Evolutionary conservation across 1,139 yeast genomes (phyloP), one percentile per base, ranked within the genome.

Genomic region (Lodderomyces theae): DNA sequence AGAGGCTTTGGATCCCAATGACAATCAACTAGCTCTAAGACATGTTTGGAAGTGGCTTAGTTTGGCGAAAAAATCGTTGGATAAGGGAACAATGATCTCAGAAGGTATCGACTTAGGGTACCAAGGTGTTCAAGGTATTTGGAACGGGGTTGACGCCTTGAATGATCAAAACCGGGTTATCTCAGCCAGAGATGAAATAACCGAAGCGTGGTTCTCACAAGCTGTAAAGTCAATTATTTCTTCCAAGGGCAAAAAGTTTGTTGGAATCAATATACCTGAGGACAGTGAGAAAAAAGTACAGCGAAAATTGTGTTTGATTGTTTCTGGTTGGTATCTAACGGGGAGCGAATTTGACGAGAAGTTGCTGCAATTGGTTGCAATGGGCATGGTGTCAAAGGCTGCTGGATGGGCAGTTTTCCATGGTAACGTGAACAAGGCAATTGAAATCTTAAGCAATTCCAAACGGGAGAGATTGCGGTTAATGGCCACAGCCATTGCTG

Each of bases 351-450:
- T 89, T 48, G 95, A 89, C 44, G 80, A 76, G 35, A 81, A 85
- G 49, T 74, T 87, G 37, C 66, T 68, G 26, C 68, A 72, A 34
- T 68, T 90, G 35, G 77, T 83, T 22, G 60, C 66, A 0, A 63
- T 69, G 21, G 92, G 88, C 0, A 76, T 78, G 47, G 77, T 77
- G 45, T 96, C 88, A 48, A 83, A 92, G 56, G 97, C 98, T 1
- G 98, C 97, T 0, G 97, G 95, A 0, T 88, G 96, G 96, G 97
- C 97, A 0, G 92, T 89, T 0, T 92, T 92, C 60, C 94, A 88
- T 57, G 96, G 96, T 2, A 86, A 89, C 58, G 86, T 92, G 2
- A 76, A 79, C 4, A 74, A 82, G 42, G 96, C 97, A 0, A 86
- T 90, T 8, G 80, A 79, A 25, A 82, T 88, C 10, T 66, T 92